Percentiles rank a stretch among this genome's conserved stretches.
Evolutionary conservation across 768 basidiomycete species (phyloP).

Genomic region (Solioccasus polychromus): DNA sequence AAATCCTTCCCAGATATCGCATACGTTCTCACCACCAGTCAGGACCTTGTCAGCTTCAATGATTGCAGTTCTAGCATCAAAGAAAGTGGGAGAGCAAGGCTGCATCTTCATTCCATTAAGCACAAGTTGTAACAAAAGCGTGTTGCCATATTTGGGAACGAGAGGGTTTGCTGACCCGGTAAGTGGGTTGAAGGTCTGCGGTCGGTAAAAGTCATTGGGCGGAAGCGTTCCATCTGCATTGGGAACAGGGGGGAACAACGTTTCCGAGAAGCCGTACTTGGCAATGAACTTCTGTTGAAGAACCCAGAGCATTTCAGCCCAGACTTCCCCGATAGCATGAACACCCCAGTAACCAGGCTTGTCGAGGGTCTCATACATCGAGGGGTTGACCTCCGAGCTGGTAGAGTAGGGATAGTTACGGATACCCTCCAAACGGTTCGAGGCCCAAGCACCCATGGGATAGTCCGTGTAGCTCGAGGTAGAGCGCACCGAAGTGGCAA

Average conservation of each 20-base stretch:
- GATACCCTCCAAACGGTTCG: slow-evolving; percentile 73
- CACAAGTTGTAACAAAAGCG: slow-evolving; percentile 80
- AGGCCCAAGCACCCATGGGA: slow-evolving; percentile 95
- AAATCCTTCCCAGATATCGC: slow-evolving; percentile 84
- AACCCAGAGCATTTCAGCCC: slow-evolving; percentile 90
- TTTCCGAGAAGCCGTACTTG: slow-evolving; percentile 78
- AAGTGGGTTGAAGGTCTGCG: slow-evolving; percentile 29
- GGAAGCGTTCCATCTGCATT: slow-evolving; percentile 62
- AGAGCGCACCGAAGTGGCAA: slow-evolving; percentile 86
- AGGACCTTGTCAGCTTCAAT: slow-evolving; percentile 87
- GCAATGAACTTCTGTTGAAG: slow-evolving; percentile 69
- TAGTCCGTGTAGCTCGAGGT: slow-evolving; percentile 70
- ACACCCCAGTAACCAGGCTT: slow-evolving; percentile 94
- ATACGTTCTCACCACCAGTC: slow-evolving; percentile 92
- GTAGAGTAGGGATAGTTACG: slow-evolving; percentile 88
- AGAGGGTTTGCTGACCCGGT: slow-evolving; percentile 41
- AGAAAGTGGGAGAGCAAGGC: slow-evolving; percentile 86
- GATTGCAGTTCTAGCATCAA: slow-evolving; percentile 86
- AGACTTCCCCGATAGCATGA: slow-evolving; percentile 90
- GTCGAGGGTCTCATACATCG: slow-evolving; percentile 92
- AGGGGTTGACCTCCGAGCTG: slow-evolving; percentile 76
- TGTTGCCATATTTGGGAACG: slow-evolving; percentile 90
- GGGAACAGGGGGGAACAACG: slow-evolving; percentile 78
- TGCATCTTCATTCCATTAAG: slow-evolving; percentile 94
- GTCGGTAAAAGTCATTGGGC: slow-evolving; percentile 67